These are phyloP conservation scores for Metschnikowia reukaufii DNA, from an alignment of 805 yeast species.

Conservation along the genomic window DNA sequence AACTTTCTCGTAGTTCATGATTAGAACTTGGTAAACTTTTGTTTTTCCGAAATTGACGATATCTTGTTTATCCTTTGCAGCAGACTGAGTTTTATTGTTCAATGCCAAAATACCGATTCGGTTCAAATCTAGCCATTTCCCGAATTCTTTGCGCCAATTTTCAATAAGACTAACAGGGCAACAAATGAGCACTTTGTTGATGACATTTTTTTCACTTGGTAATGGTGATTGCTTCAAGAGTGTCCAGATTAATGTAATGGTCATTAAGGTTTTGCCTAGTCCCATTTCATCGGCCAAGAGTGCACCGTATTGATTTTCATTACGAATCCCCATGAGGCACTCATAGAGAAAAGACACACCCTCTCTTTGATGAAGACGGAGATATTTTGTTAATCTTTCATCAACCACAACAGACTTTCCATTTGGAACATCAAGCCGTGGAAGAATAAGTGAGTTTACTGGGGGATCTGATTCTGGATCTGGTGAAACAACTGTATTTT, in stretches of 20 bases:
- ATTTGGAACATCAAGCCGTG: not conserved
- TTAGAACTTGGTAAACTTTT: slow-evolving; percentile 75
- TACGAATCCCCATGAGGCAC: slow-evolving; percentile 71
- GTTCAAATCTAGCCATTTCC: slow-evolving; percentile 77
- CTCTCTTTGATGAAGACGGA: slow-evolving; percentile 85
- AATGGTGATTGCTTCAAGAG: slow-evolving; percentile 64
- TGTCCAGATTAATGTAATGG: slow-evolving; percentile 84
- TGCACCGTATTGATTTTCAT: slow-evolving; percentile 61
- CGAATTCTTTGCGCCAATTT: slow-evolving; percentile 87
- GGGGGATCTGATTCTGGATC: not conserved
- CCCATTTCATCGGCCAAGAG: slow-evolving; percentile 98
- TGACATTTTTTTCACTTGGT: slow-evolving; percentile 30
- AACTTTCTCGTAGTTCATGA: slow-evolving; percentile 86
- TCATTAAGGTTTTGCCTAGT: slow-evolving; percentile 78
- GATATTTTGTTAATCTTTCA: slow-evolving; percentile 47
- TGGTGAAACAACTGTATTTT: not conserved
- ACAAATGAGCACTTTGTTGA: slow-evolving; percentile 68
- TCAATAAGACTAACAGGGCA: slow-evolving; percentile 88
- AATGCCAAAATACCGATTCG: slow-evolving; percentile 66
- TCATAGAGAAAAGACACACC: slow-evolving; percentile 82
- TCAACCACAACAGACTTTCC: slow-evolving; percentile 52
- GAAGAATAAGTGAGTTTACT: slow-evolving; percentile 5
- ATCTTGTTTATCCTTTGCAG: slow-evolving; percentile 55
- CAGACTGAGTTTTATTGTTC: slow-evolving; percentile 44
- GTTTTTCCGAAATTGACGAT: slow-evolving; percentile 63